Conservation (phyloP, 805 yeast genomes). For the Yarrowia sp. region DNA sequence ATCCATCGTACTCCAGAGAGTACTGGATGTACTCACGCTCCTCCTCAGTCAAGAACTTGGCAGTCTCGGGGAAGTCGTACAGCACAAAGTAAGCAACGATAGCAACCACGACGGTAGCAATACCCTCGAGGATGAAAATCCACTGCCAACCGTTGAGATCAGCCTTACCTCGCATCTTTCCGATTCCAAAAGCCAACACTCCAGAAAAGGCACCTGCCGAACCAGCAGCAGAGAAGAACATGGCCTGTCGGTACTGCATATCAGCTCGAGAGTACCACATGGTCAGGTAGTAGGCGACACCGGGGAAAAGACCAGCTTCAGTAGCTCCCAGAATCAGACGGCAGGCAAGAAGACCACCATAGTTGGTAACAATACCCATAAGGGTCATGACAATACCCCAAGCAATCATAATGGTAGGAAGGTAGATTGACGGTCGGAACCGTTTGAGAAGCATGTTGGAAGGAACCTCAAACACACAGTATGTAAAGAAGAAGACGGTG, state of each 20-base stretch:
- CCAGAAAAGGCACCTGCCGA: slow-evolving; percentile 56
- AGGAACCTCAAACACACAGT: slow-evolving; percentile 35
- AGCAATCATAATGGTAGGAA: slow-evolving; percentile 39
- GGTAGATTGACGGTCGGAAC: slow-evolving; percentile 41
- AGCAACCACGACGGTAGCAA: slow-evolving; percentile 41
- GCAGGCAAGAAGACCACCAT: slow-evolving; percentile 39
- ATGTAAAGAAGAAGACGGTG: slow-evolving; percentile 43
- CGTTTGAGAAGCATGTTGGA: slow-evolving; percentile 35
- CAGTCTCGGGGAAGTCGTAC: slow-evolving; percentile 58
- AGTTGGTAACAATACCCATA: slow-evolving; percentile 40
- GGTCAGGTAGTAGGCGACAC: slow-evolving; percentile 40
- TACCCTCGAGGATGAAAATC: slow-evolving; percentile 52
- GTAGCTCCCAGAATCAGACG: slow-evolving; percentile 45
- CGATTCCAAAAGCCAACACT: slow-evolving; percentile 43
- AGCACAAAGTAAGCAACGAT: slow-evolving; percentile 38
- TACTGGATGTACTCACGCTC: slow-evolving; percentile 46
- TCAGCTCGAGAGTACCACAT: slow-evolving; percentile 43
- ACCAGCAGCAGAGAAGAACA: slow-evolving; percentile 39
- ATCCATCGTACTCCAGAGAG: slow-evolving; percentile 19
- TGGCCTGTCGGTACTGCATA: slow-evolving; percentile 42
- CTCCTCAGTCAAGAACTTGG: slow-evolving; percentile 45
- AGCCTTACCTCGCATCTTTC: slow-evolving; percentile 42
- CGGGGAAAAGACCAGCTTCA: slow-evolving; percentile 49
- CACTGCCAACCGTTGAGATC: slow-evolving; percentile 51
- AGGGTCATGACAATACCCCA: slow-evolving; percentile 41